Percentiles rank a stretch among this genome's conserved stretches.
Evolutionary conservation across 1,139 yeast species (phyloP).

Genomic region (Blastobotrys arbuscula): DNA sequence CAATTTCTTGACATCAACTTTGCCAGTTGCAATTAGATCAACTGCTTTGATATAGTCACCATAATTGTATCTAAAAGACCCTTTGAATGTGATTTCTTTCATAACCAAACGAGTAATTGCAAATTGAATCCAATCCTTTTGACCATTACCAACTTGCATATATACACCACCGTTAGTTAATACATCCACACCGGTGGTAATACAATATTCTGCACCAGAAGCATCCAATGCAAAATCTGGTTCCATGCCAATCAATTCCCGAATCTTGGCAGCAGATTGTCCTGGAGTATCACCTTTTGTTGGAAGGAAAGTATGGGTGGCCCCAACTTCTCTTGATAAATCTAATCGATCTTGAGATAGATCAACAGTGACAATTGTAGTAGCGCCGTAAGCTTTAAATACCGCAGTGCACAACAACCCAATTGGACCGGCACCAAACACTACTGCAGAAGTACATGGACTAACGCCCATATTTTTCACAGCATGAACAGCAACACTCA

Average conservation of each 20-base stretch:
- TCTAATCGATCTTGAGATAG: slow-evolving; percentile 19
- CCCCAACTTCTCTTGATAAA: slow-evolving; percentile 20
- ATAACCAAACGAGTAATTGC: slow-evolving; percentile 67
- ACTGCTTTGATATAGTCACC: slow-evolving; percentile 78
- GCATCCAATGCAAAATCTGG: slow-evolving; percentile 60
- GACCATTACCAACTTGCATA: slow-evolving; percentile 75
- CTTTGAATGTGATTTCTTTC: slow-evolving; percentile 65
- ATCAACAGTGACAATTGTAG: slow-evolving; percentile 58
- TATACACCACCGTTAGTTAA: slow-evolving; percentile 57
- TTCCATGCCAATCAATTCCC: slow-evolving; percentile 26
- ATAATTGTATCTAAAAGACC: slow-evolving; percentile 73
- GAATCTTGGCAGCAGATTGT: slow-evolving; percentile 36
- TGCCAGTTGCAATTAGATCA: slow-evolving; percentile 54
- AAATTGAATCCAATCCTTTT: slow-evolving; percentile 50
- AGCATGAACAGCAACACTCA: slow-evolving; percentile 83
- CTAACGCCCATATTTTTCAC: slow-evolving; percentile 56
- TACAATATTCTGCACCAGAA: slow-evolving; percentile 63
- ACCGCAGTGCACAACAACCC: slow-evolving; percentile 74
- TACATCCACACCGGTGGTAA: slow-evolving; percentile 53
- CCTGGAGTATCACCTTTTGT: slow-evolving; percentile 28
- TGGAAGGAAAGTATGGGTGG: slow-evolving; percentile 19
- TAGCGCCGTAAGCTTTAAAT: slow-evolving; percentile 76
- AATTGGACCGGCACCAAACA: slow-evolving; percentile 92
- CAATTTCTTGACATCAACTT: slow-evolving; percentile 56
- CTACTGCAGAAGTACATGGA: slow-evolving; percentile 70